phyloP scores from a whole-genome alignment of 2,329 filamentous ascomycete species.

The Kalaharituber pfeilii region DNA sequence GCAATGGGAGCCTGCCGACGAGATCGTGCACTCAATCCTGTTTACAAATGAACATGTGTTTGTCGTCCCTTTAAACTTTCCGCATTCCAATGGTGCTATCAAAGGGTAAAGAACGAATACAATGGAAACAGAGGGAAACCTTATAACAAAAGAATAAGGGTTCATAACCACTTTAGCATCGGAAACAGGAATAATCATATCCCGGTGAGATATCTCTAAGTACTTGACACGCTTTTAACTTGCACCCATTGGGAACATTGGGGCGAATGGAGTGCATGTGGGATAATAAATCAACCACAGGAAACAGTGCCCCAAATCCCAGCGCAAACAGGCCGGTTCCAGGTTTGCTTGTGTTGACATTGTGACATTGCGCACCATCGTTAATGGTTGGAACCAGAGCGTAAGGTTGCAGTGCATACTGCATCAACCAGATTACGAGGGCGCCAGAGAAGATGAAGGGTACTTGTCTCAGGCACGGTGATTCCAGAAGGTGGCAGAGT shows the following conservation, averaged over 20 bases:
- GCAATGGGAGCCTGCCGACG: background rate
- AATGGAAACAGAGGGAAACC: background rate
- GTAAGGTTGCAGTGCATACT: constrained; percentile 18
- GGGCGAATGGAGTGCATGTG: background rate
- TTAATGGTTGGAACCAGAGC: too few species aligned
- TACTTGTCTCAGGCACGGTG: constrained; percentile 4
- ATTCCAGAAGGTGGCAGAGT: background rate
- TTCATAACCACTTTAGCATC: background rate
- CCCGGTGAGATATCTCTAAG: too few species aligned
- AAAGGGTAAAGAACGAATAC: background rate
- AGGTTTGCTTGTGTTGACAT: too few species aligned
- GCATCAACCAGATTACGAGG: constrained; percentile 15
- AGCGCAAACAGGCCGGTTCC: too few species aligned
- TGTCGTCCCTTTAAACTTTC: background rate
- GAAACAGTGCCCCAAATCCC: background rate
- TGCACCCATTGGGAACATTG: background rate
- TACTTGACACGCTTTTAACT: too few species aligned
- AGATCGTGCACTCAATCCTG: background rate
- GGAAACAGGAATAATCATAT: background rate
- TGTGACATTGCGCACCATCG: too few species aligned
- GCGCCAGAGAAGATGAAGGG: constrained; percentile 15
- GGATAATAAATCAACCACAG: background rate
- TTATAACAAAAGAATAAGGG: background rate
- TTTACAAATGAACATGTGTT: background rate
- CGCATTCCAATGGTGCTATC: too few species aligned